Conservation (phyloP, 148 eudicot species). For the Nepenthes gracilis region DNA sequence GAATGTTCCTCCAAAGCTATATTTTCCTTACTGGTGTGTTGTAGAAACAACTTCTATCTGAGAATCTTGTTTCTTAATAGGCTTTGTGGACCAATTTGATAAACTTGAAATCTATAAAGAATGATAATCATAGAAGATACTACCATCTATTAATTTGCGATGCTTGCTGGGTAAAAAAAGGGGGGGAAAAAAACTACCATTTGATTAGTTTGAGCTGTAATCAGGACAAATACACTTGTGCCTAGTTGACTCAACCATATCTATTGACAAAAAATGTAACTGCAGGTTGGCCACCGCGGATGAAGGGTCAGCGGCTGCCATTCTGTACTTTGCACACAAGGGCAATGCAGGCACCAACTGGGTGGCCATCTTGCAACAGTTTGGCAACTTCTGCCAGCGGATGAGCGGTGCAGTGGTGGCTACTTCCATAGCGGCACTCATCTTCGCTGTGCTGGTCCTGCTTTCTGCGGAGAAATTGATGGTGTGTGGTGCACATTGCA, state of each 20-base stretch:
- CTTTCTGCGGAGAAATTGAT: constrained; percentile 40
- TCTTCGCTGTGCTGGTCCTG: constrained; percentile 52
- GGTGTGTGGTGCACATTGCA: not conserved
- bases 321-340: constrained; percentile 80
- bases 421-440: constrained; percentile 46
- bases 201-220: not conserved
- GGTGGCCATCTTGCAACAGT: constrained; percentile 77
- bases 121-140: too few relatives aligned
- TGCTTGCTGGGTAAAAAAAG: not conserved
- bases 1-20: too few relatives aligned
- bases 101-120: too few relatives aligned
- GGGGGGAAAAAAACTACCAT: not conserved
- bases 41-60: too few relatives aligned
- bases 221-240: not conserved
- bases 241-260: too few relatives aligned
- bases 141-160: not conserved
- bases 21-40: too few relatives aligned
- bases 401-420: constrained; percentile 87
- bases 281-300: constrained; percentile 41
- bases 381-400: constrained; percentile 60
- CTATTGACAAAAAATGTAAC: constrained; percentile 15
- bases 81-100: too few relatives aligned
- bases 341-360: constrained; percentile 64
- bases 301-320: constrained; percentile 77
- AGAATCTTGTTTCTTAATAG: too few relatives aligned